Conservation (phyloP, 108 stramenopile species). For the Pseudonitzschia delicatissima region DNA sequence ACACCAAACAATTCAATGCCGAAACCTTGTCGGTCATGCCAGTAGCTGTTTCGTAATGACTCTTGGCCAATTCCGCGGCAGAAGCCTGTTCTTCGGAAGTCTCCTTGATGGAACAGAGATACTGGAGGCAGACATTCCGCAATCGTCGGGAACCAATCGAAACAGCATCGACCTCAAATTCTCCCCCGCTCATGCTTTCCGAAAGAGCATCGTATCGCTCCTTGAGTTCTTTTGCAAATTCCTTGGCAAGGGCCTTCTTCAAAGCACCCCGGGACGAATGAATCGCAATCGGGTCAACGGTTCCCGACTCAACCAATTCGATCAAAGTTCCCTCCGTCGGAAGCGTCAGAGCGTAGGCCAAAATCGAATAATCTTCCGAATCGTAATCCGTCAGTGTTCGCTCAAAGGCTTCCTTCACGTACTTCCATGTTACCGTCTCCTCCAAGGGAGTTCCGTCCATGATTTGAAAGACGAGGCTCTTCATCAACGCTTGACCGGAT, state of each 20-base stretch:
- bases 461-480: slow-evolving; percentile 58
- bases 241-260: slow-evolving; percentile 64
- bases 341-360: slow-evolving; percentile 80
- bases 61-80: slow-evolving; percentile 53
- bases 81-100: slow-evolving; percentile 55
- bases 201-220: slow-evolving; percentile 66
- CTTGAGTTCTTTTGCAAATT: slow-evolving; percentile 51
- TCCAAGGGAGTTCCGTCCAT: slow-evolving; percentile 19
- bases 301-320: slow-evolving; percentile 52
- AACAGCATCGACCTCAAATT: slow-evolving; percentile 62
- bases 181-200: slow-evolving; percentile 38
- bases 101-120: slow-evolving; percentile 64
- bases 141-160: slow-evolving; percentile 71
- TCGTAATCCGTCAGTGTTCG: slow-evolving; percentile 44
- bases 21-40: slow-evolving; percentile 93
- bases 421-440: slow-evolving; percentile 35
- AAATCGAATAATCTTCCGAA: slow-evolving; percentile 66
- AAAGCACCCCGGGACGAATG: slow-evolving; percentile 58
- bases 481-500: slow-evolving; percentile 70
- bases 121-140: slow-evolving; percentile 76
- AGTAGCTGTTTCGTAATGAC: slow-evolving; percentile 68
- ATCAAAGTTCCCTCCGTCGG: slow-evolving; percentile 77
- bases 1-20: slow-evolving; percentile 71
- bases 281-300: slow-evolving; percentile 74
- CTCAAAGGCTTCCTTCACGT: slow-evolving; percentile 57